These are phyloP conservation scores for Trebouxia sp. DNA, from an alignment of 139 green algal genomes.

Conservation along the genomic window DNA sequence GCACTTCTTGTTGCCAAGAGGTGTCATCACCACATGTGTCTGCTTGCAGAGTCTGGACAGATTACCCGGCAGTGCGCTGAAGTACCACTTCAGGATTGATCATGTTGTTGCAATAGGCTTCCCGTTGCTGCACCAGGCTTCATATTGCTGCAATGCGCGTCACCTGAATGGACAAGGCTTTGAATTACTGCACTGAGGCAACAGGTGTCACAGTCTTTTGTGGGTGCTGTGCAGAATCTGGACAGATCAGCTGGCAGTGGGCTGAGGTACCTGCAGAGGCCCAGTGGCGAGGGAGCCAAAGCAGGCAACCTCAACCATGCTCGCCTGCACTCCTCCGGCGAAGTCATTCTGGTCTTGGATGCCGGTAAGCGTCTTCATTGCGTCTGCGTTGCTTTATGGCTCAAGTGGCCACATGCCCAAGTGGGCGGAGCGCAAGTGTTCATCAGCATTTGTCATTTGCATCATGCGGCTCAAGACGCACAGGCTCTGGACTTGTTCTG, in stretches of 20 bases:
- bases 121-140: no score
- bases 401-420: neutral
- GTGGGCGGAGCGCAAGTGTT: neutral
- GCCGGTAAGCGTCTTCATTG: neutral
- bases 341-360: conserved; percentile 8
- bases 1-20: no score
- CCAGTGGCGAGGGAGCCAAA: neutral
- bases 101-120: no score
- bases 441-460: neutral
- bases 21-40: no score
- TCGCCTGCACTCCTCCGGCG: neutral
- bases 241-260: neutral
- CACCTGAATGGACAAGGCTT: neutral
- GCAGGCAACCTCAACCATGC: conserved; percentile 22
- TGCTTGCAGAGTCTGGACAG: neutral
- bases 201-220: neutral
- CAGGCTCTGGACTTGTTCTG: no score
- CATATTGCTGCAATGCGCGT: neutral
- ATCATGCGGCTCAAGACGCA: no score
- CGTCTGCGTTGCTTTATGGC: neutral
- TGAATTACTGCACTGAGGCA: neutral
- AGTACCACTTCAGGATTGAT: no score
- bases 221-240: neutral
- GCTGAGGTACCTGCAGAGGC: conserved; percentile 1
- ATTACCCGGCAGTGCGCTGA: neutral